Base-by-base conservation (phyloP, 805 yeast species). In the Candida ovalis region DNA sequence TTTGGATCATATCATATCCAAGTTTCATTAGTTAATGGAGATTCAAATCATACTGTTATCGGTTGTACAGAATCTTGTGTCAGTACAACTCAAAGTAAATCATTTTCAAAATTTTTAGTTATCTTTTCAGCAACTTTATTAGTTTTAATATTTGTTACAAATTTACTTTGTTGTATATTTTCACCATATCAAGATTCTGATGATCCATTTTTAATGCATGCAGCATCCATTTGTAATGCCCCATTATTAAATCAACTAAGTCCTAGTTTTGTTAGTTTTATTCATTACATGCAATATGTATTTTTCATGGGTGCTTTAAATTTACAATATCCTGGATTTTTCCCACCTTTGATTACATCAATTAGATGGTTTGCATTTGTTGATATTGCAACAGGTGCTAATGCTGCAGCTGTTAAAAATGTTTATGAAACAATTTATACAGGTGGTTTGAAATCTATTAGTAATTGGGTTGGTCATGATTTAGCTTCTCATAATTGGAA, bases 121-220 rank as follows among this genome's bases (percentile, higher is more conserved):
- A 62, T 64, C 15, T 65, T 74, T 18, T 61, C 78, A 7, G 58
- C 75, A 1, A 65, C 67, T 3, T 61, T 83, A 5, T 69, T 70
- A n/a, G 48, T 67, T 2, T 52, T 77, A 23, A 70, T 78, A 33
- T 52, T 58, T 19, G 27, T 65, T 2, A 57, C 68, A 18, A 67
- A 68, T 47, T 51, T 68, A 33, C 59, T 75, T 49, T 67, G 72
- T 22, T 56, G 61, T 33, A 66, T 72, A 7, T 64, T 74, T 43
- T 76, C 86, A 35, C 82, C 86, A 0, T 77, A 74, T 58, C 82
- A 77, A 66, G 88, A 81, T 64, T 66, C 86, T 27, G 59, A 75
- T 41, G 71, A 78, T 53, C 76, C 82, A 30, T 74, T 78, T 58
- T 56, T 81, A 47, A 68, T 72, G 57, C 57, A 69, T 48, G 84